Evolutionary conservation across 2,329 filamentous ascomycete species (phyloP).

Genomic region (Diplodia corticola): DNA sequence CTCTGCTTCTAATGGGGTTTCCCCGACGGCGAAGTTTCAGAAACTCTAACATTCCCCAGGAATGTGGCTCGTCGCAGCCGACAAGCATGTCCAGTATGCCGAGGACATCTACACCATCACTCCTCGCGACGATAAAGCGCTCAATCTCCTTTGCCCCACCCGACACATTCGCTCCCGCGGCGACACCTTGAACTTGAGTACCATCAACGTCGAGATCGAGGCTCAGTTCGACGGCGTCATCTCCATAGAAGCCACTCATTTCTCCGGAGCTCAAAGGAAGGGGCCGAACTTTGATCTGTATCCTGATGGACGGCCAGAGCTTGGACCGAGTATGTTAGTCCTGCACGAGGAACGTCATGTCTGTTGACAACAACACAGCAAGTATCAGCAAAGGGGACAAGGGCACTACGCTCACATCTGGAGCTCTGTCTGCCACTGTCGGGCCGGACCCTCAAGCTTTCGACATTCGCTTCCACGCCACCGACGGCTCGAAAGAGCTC

Average conservation of each 20-base stretch:
- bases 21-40: background rate
- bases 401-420: constrained; percentile 54
- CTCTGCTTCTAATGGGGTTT: background rate
- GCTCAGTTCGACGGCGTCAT: constrained; percentile 61
- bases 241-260: constrained; percentile 60
- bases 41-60: constrained; percentile 32
- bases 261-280: constrained; percentile 53
- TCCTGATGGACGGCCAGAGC: constrained; percentile 51
- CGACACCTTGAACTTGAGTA: constrained; percentile 58
- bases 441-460: constrained; percentile 53
- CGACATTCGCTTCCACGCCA: constrained; percentile 57
- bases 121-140: constrained; percentile 46
- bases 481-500: constrained; percentile 51
- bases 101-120: constrained; percentile 62
- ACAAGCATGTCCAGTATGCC: constrained; percentile 63
- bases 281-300: constrained; percentile 62
- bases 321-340: constrained; percentile 28
- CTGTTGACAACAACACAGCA: constrained; percentile 22
- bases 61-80: constrained; percentile 67
- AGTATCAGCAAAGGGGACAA: constrained; percentile 45
- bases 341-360: background rate
- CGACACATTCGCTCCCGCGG: constrained; percentile 55
- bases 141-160: constrained; percentile 60
- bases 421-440: constrained; percentile 55
- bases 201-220: constrained; percentile 58